Evolutionary conservation across 2,329 filamentous ascomycete genomes (phyloP), one percentile per base, ranked within the genome.

Genomic region (Verticillium alfalfae): DNA sequence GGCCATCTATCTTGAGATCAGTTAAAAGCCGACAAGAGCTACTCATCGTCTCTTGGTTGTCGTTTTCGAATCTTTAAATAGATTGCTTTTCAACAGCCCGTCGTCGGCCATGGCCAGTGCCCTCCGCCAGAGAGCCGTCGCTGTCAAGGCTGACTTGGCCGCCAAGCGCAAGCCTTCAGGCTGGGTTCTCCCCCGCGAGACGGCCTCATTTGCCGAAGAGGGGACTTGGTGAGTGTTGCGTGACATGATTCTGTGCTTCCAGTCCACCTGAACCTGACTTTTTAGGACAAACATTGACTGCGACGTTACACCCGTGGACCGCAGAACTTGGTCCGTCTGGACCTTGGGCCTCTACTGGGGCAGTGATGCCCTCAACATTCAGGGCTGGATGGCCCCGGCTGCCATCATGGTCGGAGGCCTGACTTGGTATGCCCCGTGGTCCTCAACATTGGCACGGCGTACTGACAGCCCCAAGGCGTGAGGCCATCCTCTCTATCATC

Each of bases 381-480:
- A 79, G 65, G 71, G 73, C 52, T 81, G 79, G 78, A 72, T 75
- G 67, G 74, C 73, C n/a, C 76, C 78, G 3, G 73, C 76, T 7
- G 72, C 76, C n/a, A 80, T 81, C 64, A 75, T 81, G 55, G 75
- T 78, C 15, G 70, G 78, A 5, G 79, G 79, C 13, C 69, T 79
- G 61, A 78, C 76, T 3, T 79, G 73, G 71, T 71, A 67, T 63
- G 71, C 13, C n/a, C 22, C 10, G 12, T 34, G 5, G 16, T 3
- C 36, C 26, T 57, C n/a, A 13, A 57, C 18, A 16, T 5, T 3
- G 1, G 1, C 13, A 22, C 18, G 6, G 10, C 13, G 5, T 52
- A 3, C 45, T 52, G 9, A 52, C 45, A 7, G 6, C 9, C 38
- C 34, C 10, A 18, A 67, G 65, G 66, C 66, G 67, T 37, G 67